Percentiles rank a stretch among this genome's conserved stretches.
These are phyloP conservation scores for Penicillium palitans DNA, from an alignment of 2,329 filamentous ascomycete species.

Conservation along the genomic window DNA sequence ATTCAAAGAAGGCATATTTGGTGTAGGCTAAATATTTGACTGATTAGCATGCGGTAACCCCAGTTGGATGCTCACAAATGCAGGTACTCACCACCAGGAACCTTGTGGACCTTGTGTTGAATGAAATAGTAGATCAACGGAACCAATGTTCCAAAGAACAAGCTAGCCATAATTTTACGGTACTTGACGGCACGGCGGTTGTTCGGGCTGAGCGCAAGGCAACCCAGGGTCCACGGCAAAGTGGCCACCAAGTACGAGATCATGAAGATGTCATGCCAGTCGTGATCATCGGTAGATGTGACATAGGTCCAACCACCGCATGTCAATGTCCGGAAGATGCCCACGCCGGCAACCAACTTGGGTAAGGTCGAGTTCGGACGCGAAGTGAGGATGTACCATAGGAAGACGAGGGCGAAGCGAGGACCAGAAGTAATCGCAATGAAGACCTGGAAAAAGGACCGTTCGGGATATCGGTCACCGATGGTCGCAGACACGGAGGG, in stretches of 20 bases:
- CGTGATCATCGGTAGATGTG: constrained; percentile 95
- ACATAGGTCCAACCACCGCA: constrained; percentile 99
- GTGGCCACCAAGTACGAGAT: constrained; percentile 95
- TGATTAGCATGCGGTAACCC: constrained; percentile 1
- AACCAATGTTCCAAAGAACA: constrained; percentile 88
- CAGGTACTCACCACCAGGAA: constrained; percentile 74
- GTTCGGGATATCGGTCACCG: constrained; percentile 93
- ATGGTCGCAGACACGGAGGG: constrained; percentile 95
- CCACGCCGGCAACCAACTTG: constrained; percentile 75
- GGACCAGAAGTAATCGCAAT: constrained; percentile 95
- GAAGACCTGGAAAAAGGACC: constrained; percentile 95
- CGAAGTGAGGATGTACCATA: constrained; percentile 89
- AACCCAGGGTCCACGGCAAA: constrained; percentile 91
- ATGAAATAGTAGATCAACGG: constrained; percentile 97
- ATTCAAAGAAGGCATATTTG: constrained; percentile 96
- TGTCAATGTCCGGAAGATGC: constrained; percentile 83
- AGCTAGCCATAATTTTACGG: constrained; percentile 76
- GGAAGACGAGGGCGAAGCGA: constrained; percentile 81
- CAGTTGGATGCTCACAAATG: neutral
- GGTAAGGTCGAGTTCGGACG: constrained; percentile 73
- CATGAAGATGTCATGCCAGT: constrained; percentile 99
- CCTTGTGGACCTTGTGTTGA: constrained; percentile 94
- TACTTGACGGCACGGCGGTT: constrained; percentile 83
- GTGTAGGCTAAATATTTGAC: constrained; percentile 73
- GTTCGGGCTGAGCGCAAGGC: constrained; percentile 80